Evolutionary conservation across 352 stramenopile genomes (phyloP).

Genomic region (Phytophthora sp.): DNA sequence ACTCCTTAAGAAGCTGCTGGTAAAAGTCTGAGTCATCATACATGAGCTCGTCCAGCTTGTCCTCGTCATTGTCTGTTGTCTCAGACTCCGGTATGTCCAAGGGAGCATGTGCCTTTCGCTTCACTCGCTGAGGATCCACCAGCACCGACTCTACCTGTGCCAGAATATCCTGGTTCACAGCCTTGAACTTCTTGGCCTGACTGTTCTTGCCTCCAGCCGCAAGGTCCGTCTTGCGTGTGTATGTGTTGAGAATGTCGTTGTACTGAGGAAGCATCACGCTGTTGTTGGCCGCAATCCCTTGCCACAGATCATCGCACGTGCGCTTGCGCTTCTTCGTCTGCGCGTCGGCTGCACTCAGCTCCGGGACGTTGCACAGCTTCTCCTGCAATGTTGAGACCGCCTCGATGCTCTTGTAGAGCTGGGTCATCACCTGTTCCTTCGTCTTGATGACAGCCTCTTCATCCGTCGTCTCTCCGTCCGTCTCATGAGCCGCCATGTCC

Average conservation of each 20-base stretch:
- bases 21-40: conserved; percentile 91
- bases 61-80: conserved; percentile 43
- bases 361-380: conserved; percentile 70
- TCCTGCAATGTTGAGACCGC: conserved; percentile 63
- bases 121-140: conserved; percentile 80
- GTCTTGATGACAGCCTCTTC: conserved; percentile 29
- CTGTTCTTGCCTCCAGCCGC: conserved; percentile 52
- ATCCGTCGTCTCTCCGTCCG: conserved; percentile 33
- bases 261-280: conserved; percentile 69
- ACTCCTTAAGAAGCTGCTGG: conserved; percentile 90
- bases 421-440: conserved; percentile 45
- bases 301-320: conserved; percentile 63
- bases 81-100: conserved; percentile 44
- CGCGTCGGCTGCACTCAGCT: conserved; percentile 37
- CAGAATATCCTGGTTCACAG: conserved; percentile 88
- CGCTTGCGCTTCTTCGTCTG: conserved; percentile 74
- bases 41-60: conserved; percentile 80
- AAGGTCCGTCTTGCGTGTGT: conserved; percentile 77
- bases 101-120: conserved; percentile 82
- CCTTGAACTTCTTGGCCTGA: conserved; percentile 89
- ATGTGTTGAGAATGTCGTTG: conserved; percentile 84
- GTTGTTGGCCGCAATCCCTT: conserved; percentile 49
- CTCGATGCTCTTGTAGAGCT: conserved; percentile 74
- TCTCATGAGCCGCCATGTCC: conserved; percentile 24
- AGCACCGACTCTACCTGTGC: conserved; percentile 86